These are phyloP conservation scores for Closterium sp. DNA, from an alignment of 139 green algal species.

Conservation along the genomic window DNA sequence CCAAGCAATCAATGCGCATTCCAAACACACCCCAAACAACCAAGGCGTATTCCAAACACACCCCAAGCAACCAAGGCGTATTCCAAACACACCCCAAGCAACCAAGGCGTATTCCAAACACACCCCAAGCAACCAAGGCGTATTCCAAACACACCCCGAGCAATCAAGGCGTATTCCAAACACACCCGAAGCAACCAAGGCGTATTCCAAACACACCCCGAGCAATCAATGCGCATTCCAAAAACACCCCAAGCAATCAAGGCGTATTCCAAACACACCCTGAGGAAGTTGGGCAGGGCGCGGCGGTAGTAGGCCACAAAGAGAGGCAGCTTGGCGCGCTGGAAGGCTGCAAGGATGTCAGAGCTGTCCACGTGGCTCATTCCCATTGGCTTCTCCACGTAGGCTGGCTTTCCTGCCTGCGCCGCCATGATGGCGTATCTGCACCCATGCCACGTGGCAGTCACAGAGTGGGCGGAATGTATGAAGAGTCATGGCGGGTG, in stretches of 20 bases:
- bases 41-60: too few relatives aligned
- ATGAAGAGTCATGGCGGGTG: too few relatives aligned
- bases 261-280: neutral
- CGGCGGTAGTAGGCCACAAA: slow-evolving; percentile 49
- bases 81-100: neutral
- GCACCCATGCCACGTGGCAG: neutral
- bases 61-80: neutral
- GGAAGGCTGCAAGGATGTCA: slow-evolving; percentile 1
- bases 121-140: neutral
- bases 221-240: neutral
- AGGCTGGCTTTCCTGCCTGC: slow-evolving; percentile 28
- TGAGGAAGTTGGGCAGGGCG: slow-evolving; percentile 36
- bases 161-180: too few relatives aligned
- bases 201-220: neutral
- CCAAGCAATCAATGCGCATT: neutral
- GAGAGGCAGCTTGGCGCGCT: slow-evolving; percentile 7
- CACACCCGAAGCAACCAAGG: neutral
- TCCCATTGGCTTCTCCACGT: slow-evolving; percentile 50
- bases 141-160: too few relatives aligned
- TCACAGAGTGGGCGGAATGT: neutral
- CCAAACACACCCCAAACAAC: neutral
- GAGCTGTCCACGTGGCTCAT: slow-evolving; percentile 22
- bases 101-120: neutral
- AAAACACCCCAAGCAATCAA: neutral
- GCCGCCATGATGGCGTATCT: slow-evolving; percentile 40